Evolutionary conservation across 2,329 filamentous ascomycete genomes (phyloP).

Genomic region (Diaporthe destruens): DNA sequence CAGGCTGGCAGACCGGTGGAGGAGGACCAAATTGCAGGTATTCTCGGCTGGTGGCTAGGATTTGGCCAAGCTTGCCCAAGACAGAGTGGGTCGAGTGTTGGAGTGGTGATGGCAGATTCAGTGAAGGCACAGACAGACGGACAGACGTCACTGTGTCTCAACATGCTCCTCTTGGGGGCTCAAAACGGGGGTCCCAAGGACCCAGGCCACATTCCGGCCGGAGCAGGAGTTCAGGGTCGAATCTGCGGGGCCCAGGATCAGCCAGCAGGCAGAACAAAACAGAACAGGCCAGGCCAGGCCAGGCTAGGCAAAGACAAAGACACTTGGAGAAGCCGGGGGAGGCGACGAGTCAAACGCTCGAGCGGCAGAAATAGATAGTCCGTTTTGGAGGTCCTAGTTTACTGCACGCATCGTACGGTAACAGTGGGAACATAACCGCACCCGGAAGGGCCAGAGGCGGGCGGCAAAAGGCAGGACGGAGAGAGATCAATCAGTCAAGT

Average conservation of each 20-base stretch:
- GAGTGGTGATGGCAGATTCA: not conserved
- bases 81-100: not conserved
- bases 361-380: not conserved
- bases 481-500: too few species aligned
- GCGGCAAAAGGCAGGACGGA: too few species aligned
- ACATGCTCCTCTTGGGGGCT: not conserved
- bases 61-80: not conserved
- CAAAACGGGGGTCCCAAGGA: not conserved
- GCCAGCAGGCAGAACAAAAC: not conserved
- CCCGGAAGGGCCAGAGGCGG: not conserved
- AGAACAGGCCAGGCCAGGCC: not conserved
- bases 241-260: not conserved
- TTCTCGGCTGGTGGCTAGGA: not conserved
- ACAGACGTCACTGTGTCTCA: constrained; percentile 19
- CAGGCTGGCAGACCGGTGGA: constrained; percentile 5
- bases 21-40: not conserved
- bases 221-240: not conserved
- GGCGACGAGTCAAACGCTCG: not conserved
- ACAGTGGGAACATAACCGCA: not conserved
- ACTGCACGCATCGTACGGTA: constrained; percentile 7
- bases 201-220: not conserved
- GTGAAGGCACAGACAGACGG: not conserved
- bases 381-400: not conserved
- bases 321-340: not conserved
- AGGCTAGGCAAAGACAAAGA: not conserved